A percentile compares a stretch with the other conserved stretches of the same genome.
Evolutionary conservation across 345 rosid genomes (phyloP).

Genomic region (Eucalyptus virginea): DNA sequence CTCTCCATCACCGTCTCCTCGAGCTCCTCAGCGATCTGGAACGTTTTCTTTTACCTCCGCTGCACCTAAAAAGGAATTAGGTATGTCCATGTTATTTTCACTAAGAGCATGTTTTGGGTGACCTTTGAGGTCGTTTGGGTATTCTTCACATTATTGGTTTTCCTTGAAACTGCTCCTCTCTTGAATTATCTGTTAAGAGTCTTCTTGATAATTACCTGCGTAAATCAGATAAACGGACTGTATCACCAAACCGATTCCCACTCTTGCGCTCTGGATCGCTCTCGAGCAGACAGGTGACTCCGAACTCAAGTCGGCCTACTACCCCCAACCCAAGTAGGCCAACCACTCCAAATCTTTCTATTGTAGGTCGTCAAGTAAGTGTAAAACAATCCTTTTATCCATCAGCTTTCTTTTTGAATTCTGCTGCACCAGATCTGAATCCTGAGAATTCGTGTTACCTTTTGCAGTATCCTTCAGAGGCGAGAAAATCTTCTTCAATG

Average conservation of each 20-base stretch:
- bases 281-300: constrained; percentile 59
- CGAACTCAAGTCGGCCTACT: constrained; percentile 43
- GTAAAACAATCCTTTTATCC: background rate
- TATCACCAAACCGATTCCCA: constrained; percentile 82
- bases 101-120: background rate
- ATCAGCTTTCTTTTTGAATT: background rate
- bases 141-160: background rate
- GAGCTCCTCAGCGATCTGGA: constrained; percentile 52
- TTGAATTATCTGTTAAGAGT: background rate
- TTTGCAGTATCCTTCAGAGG: constrained; percentile 74
- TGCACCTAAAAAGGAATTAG: constrained; percentile 52
- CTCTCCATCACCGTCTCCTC: constrained; percentile 53
- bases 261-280: constrained; percentile 68
- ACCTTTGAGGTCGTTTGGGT: background rate
- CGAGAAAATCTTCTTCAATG: constrained; percentile 73
- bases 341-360: constrained; percentile 40
- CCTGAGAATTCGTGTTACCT: background rate
- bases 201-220: background rate
- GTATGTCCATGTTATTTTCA: constrained; percentile 5
- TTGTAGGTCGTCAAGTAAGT: constrained; percentile 44
- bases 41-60: constrained; percentile 70
- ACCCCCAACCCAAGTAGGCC: constrained; percentile 34
- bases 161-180: background rate
- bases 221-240: constrained; percentile 55
- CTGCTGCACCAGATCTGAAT: background rate